A percentile compares a stretch with the other conserved stretches of the same genome.
These are phyloP conservation scores for Leishmania braziliensis DNA, from an alignment of 208 protist species.

Conservation along the genomic window DNA sequence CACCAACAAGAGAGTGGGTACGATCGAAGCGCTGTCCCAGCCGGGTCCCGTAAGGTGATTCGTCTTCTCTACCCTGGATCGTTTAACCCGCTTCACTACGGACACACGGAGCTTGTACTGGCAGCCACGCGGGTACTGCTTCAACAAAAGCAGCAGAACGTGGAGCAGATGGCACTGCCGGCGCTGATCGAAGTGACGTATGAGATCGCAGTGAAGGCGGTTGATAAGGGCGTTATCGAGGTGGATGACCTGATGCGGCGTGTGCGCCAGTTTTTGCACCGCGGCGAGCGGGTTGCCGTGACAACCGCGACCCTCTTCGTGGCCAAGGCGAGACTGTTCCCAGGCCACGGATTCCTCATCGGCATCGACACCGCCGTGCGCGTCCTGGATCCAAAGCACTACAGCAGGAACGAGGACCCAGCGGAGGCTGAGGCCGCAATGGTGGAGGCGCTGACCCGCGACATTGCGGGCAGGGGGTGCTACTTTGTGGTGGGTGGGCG, in stretches of 20 bases:
- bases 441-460: slow-evolving; percentile 28
- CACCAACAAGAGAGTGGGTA: not conserved
- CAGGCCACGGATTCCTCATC: slow-evolving; percentile 68
- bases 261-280: slow-evolving; percentile 53
- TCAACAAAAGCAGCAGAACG: slow-evolving; percentile 10
- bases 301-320: slow-evolving; percentile 64
- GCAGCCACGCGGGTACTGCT: slow-evolving; percentile 36
- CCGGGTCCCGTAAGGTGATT: slow-evolving; percentile 6
- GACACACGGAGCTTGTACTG: slow-evolving; percentile 71
- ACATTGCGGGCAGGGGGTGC: slow-evolving; percentile 33
- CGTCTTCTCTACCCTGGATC: slow-evolving; percentile 74
- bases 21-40: not conserved
- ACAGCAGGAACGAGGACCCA: slow-evolving; percentile 35
- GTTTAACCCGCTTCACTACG: slow-evolving; percentile 78
- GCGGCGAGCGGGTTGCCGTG: slow-evolving; percentile 60
- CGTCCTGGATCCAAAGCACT: slow-evolving; percentile 72
- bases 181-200: slow-evolving; percentile 50
- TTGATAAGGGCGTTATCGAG: slow-evolving; percentile 56
- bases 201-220: slow-evolving; percentile 60
- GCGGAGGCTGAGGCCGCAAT: slow-evolving; percentile 31
- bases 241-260: slow-evolving; percentile 42
- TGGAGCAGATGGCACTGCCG: not conserved
- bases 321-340: slow-evolving; percentile 66
- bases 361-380: slow-evolving; percentile 76
- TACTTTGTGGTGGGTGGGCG: slow-evolving; percentile 58